Conservation (phyloP, 2,329 filamentous ascomycete genomes). For the Rhexocercosporidium sp. region DNA sequence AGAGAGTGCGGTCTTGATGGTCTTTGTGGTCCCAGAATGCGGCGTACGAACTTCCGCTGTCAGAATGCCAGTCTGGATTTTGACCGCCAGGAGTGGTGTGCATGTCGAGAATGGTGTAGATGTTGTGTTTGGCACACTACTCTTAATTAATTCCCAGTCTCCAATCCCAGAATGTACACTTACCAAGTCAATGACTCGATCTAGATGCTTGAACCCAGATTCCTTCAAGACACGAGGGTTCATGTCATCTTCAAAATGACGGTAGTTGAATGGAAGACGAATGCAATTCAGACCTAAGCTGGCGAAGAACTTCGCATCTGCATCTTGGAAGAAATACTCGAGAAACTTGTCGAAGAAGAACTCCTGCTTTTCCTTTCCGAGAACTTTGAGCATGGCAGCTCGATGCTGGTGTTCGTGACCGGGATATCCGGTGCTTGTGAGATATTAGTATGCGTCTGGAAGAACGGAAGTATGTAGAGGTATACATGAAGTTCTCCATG, state of each 20-base stretch:
- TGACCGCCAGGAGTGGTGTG: constrained; percentile 53
- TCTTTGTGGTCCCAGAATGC: constrained; percentile 54
- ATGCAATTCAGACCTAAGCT: constrained; percentile 62
- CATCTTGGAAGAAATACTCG: constrained; percentile 60
- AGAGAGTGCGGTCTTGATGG: constrained; percentile 51
- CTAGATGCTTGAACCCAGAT: constrained; percentile 54
- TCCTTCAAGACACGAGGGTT: constrained; percentile 54
- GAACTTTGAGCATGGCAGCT: constrained; percentile 55
- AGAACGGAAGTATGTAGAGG: not conserved
- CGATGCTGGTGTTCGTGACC: constrained; percentile 63
- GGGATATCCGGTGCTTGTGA: constrained; percentile 56
- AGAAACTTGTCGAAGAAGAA: constrained; percentile 61
- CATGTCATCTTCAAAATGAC: constrained; percentile 59
- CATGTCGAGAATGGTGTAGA: constrained; percentile 53
- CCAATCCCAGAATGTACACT: not conserved
- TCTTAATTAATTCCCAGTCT: not conserved
- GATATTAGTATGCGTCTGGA: not conserved
- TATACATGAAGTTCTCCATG: constrained; percentile 64
- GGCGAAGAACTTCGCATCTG: constrained; percentile 62
- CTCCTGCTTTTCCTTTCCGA: constrained; percentile 61
- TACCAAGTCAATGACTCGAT: constrained; percentile 52
- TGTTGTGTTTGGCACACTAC: constrained; percentile 46
- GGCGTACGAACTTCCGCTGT: constrained; percentile 46
- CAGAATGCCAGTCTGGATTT: constrained; percentile 55
- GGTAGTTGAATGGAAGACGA: constrained; percentile 65